Base-by-base conservation (phyloP, 2,329 filamentous ascomycete genomes). In the Teratosphaeriaceae sp. region DNA sequence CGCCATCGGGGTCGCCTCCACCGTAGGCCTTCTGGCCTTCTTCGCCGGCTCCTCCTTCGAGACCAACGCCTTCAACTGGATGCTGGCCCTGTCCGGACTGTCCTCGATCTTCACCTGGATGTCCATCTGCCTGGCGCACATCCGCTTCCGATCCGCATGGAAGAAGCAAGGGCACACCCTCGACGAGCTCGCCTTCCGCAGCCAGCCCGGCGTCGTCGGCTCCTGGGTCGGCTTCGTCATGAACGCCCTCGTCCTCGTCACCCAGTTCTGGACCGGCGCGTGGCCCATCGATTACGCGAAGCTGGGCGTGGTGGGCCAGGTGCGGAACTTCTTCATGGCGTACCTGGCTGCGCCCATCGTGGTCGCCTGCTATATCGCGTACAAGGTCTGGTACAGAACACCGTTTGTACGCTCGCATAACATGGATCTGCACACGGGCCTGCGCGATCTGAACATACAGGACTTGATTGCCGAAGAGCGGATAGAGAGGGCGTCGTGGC, bases 1-100 rank as follows among this genome's bases (percentile, higher is more conserved):
- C 9, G 20, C 22, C 11, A n/a, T n/a, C n/a, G n/a, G n/a, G n/a
- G n/a, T n/a, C n/a, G n/a, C n/a, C 94, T 46, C 27, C 27, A 43
- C 35, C 5, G 74, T 82, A 33, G 79, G 86, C 39, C 89, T 95
- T 52, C 50, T 72, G 6, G 58, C 88, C 1, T 54, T 64, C 3
- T 62, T 92, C 45, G 87, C 89, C 23, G 71, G 92, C 24, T 72
- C 96, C 6, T 78, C 83, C 31, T 96, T 84, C 69, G 76, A 94
- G 40, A 84, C 84, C 48, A 80, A 63, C 78, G 50, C 75, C 84
- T 80, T 87, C 4, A 75, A 78, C 56, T 95, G 89, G 88, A 78
- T 95, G 64, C 73, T 85, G 31, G 78, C 84, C 46, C 73, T 88
- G 37, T 85, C 82, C 1, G 84, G 81, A 37, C 73, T 88, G 19